Evolutionary conservation across 2,329 filamentous ascomycete genomes (phyloP).

Genomic region (Cercospora nicotianae): DNA sequence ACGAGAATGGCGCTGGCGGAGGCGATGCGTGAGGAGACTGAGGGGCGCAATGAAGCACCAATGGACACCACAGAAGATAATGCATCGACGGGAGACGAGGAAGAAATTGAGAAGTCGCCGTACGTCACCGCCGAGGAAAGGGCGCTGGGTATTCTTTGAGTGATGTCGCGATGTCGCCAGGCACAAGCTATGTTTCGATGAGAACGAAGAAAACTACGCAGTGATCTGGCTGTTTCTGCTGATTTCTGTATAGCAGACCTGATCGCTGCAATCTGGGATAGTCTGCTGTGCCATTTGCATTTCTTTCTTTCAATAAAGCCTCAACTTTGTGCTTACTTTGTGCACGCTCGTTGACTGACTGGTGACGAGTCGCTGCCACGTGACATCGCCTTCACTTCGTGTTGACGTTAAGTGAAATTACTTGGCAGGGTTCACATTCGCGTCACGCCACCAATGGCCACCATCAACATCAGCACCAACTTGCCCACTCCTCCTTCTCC

Average conservation of each 20-base stretch:
- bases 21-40: background rate
- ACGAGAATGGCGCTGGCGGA: background rate
- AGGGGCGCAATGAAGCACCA: background rate
- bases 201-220: background rate
- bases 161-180: background rate
- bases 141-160: background rate
- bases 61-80: background rate
- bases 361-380: background rate
- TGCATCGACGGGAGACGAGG: background rate
- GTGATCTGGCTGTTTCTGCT: background rate
- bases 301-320: background rate
- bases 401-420: background rate
- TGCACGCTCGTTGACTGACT: background rate
- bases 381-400: background rate
- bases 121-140: background rate
- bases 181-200: background rate
- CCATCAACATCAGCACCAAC: background rate
- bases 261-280: background rate
- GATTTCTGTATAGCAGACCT: background rate
- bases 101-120: background rate
- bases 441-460: background rate
- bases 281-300: background rate
- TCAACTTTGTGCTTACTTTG: background rate
- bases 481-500: background rate
- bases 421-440: background rate